Conservation (phyloP, 2,329 filamentous ascomycete genomes). For the Phoma sp. region DNA sequence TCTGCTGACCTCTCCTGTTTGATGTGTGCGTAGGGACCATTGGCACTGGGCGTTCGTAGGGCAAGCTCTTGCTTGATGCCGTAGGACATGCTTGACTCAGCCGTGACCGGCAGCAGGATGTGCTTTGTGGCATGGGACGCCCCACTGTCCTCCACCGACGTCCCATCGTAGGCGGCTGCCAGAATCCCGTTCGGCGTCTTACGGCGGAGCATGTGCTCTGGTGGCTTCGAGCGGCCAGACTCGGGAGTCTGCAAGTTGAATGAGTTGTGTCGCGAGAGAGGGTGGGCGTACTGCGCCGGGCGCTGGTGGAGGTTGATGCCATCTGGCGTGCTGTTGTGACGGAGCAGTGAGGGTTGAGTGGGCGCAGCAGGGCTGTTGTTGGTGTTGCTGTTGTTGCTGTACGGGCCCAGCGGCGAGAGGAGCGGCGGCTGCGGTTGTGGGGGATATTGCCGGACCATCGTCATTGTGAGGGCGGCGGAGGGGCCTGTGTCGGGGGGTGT, state of each 20-base stretch:
- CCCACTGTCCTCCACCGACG: constrained; percentile 72
- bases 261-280: constrained; percentile 47
- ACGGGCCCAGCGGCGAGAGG: constrained; percentile 32
- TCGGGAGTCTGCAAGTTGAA: constrained; percentile 40
- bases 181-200: constrained; percentile 96
- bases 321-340: constrained; percentile 35
- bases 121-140: constrained; percentile 83
- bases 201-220: constrained; percentile 80
- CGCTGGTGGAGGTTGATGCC: constrained; percentile 30
- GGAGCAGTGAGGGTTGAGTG: constrained; percentile 33
- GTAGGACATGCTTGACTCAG: constrained; percentile 47
- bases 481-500: background rate
- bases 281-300: constrained; percentile 47
- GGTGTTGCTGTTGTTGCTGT: constrained; percentile 22
- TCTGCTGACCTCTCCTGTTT: constrained; percentile 33
- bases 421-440: constrained; percentile 42
- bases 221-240: constrained; percentile 38
- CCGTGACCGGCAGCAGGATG: constrained; percentile 71
- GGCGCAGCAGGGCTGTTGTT: constrained; percentile 27
- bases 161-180: constrained; percentile 88
- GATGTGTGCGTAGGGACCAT: constrained; percentile 20
- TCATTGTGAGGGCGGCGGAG: constrained; percentile 36
- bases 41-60: constrained; percentile 38
- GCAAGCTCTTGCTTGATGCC: constrained; percentile 46
- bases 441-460: constrained; percentile 47